Percentiles rank a stretch among this genome's conserved stretches.
Evolutionary conservation across 257 asterid genomes (phyloP).

Genomic region (Solanum neorickii): DNA sequence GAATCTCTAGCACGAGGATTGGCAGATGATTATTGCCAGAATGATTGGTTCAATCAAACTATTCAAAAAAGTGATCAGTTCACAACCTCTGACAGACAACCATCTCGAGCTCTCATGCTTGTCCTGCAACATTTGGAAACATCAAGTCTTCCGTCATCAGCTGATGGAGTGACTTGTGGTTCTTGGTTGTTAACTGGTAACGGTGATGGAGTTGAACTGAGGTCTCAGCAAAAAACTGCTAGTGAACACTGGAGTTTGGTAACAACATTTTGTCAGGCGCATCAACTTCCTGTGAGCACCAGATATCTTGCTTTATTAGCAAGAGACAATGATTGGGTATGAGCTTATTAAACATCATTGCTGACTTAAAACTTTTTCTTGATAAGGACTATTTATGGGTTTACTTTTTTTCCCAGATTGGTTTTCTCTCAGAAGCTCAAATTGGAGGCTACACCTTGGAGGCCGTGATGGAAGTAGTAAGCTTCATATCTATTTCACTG

Average conservation of each 20-base stretch:
- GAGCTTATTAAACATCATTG: not conserved
- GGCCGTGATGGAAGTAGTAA: conserved; percentile 78
- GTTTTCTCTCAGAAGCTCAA: conserved; percentile 93
- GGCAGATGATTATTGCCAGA: conserved; percentile 81
- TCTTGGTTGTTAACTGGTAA: conserved; percentile 80
- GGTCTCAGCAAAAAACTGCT: conserved; percentile 83
- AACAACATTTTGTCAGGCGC: conserved; percentile 81
- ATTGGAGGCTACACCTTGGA: conserved; percentile 80
- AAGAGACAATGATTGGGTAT: conserved; percentile 97
- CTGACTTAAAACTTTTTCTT: not conserved
- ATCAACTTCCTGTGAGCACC: conserved; percentile 75
- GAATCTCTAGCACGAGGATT: conserved; percentile 88
- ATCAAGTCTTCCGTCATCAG: conserved; percentile 67
- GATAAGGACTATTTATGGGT: not conserved
- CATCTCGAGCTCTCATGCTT: conserved; percentile 67
- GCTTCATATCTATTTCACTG: conserved; percentile 14
- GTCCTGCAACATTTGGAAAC: conserved; percentile 92
- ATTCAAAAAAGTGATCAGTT: conserved; percentile 32
- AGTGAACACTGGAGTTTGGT: conserved; percentile 93
- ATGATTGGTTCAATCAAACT: conserved; percentile 29
- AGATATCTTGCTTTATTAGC: conserved; percentile 88
- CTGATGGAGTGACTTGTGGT: conserved; percentile 71
- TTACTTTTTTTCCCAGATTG: conserved; percentile 49
- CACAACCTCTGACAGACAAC: conserved; percentile 26
- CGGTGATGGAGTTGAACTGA: conserved; percentile 76